These are phyloP conservation scores for Chara braunii DNA, from an alignment of 139 green algal genomes.

Conservation along the genomic window DNA sequence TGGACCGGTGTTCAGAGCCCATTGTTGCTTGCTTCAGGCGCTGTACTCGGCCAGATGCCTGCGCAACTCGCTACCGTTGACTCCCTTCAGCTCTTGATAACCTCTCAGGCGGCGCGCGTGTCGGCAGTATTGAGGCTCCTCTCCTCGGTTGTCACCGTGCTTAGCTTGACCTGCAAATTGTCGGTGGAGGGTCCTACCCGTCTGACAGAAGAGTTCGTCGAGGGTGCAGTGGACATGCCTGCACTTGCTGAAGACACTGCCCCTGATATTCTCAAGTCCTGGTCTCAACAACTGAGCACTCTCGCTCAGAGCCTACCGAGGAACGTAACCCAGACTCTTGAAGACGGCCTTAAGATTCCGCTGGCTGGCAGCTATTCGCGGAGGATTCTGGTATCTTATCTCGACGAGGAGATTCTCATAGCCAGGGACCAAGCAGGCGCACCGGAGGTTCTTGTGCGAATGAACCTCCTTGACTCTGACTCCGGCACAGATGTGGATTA, in stretches of 20 bases:
- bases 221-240: conserved; percentile 21
- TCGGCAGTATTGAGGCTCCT: too few species aligned
- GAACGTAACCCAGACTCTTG: conserved; percentile 6
- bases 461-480: too few species aligned
- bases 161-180: too few species aligned
- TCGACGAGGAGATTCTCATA: conserved; percentile 36
- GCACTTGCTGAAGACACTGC: conserved; percentile 17
- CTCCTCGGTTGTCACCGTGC: too few species aligned
- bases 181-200: too few species aligned
- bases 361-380: conserved; percentile 18
- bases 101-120: too few species aligned
- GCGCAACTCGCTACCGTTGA: neutral
- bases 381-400: conserved; percentile 22
- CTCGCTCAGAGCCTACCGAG: conserved; percentile 10
- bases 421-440: conserved; percentile 18
- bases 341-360: conserved; percentile 17
- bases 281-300: conserved; percentile 16
- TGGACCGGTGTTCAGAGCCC: conserved; percentile 29
- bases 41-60: neutral
- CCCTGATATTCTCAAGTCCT: conserved; percentile 6
- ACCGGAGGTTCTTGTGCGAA: conserved; percentile 27
- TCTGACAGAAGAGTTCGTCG: conserved; percentile 30
- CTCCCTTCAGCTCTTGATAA: neutral
- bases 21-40: neutral
- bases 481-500: too few species aligned